Evolutionary conservation across 1,284 basidiomycete genomes (phyloP).

Genomic region (Trichosporon ovoides): DNA sequence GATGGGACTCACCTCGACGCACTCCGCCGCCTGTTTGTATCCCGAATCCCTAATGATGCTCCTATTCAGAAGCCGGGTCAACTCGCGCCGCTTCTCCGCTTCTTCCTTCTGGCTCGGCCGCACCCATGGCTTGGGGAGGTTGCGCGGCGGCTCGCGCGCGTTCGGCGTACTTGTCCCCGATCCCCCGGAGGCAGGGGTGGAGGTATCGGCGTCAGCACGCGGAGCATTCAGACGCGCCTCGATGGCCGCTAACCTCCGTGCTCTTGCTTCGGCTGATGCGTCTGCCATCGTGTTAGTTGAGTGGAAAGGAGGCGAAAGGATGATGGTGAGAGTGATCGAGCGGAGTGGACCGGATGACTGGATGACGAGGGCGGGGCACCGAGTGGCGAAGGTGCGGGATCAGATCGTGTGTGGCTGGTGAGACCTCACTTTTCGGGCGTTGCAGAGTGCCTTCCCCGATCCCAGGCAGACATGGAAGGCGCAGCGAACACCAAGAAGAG

Average conservation of each 20-base stretch:
- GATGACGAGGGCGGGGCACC: constrained; percentile 5
- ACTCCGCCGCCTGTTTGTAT: constrained; percentile 32
- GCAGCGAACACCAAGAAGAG: no score
- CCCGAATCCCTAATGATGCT: constrained; percentile 42
- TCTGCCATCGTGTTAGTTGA: background rate
- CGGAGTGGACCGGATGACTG: background rate
- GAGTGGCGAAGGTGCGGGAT: background rate
- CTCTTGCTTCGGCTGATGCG: constrained; percentile 9
- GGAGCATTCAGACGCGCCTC: constrained; percentile 32
- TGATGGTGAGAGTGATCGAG: background rate
- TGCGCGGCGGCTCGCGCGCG: constrained; percentile 9
- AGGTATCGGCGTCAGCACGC: background rate
- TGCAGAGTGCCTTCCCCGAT: no score
- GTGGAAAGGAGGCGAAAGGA: background rate
- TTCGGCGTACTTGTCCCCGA: background rate
- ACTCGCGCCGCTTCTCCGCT: constrained; percentile 26
- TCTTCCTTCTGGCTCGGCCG: constrained; percentile 22
- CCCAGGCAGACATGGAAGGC: no score
- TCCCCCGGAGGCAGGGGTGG: background rate
- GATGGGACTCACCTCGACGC: constrained; percentile 47
- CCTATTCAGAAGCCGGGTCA: constrained; percentile 35
- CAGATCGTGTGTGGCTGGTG: constrained; percentile 1
- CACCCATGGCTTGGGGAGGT: constrained; percentile 15
- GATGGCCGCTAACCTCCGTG: constrained; percentile 28
- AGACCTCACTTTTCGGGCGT: no score